A percentile compares a stretch with the other conserved stretches of the same genome.
Evolutionary conservation across 139 green algal genomes (phyloP).

Genomic region (Chara braunii): DNA sequence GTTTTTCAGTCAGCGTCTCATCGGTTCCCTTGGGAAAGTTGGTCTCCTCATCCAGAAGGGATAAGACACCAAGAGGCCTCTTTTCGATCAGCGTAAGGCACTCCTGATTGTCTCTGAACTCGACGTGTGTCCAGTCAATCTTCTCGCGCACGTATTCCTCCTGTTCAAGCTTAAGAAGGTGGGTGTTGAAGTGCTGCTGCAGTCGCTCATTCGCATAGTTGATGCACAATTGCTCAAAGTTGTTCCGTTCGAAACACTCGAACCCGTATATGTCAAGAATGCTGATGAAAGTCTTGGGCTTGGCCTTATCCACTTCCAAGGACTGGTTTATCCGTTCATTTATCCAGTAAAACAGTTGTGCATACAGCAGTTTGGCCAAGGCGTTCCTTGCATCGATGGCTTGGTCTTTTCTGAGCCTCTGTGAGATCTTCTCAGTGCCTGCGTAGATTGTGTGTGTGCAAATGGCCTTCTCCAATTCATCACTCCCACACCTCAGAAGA

Average conservation of each 20-base stretch:
- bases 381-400: too few relatives aligned
- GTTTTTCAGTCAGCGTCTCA: slow-evolving; percentile 45
- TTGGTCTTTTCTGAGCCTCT: too few relatives aligned
- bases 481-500: too few relatives aligned
- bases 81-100: slow-evolving; percentile 87
- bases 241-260: slow-evolving; percentile 39
- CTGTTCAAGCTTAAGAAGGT: slow-evolving; percentile 80
- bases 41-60: slow-evolving; percentile 44
- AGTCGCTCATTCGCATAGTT: slow-evolving; percentile 47
- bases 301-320: neutral
- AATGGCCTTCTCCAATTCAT: too few relatives aligned
- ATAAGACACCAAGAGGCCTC: slow-evolving; percentile 32
- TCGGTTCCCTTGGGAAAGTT: slow-evolving; percentile 45
- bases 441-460: too few relatives aligned
- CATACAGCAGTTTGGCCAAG: slow-evolving; percentile 54
- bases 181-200: slow-evolving; percentile 44
- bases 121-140: slow-evolving; percentile 97
- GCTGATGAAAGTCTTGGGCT: slow-evolving; percentile 12
- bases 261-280: slow-evolving; percentile 50
- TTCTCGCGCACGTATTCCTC: slow-evolving; percentile 91
- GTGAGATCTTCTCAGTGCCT: too few relatives aligned
- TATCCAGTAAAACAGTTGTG: slow-evolving; percentile 59
- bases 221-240: slow-evolving; percentile 48
- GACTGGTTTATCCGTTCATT: slow-evolving; percentile 28
- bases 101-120: slow-evolving; percentile 96